A percentile compares a stretch with the other conserved stretches of the same genome.
Conservation (phyloP, 208 protist species). For the Acanthamoeba culbertsoni region DNA sequence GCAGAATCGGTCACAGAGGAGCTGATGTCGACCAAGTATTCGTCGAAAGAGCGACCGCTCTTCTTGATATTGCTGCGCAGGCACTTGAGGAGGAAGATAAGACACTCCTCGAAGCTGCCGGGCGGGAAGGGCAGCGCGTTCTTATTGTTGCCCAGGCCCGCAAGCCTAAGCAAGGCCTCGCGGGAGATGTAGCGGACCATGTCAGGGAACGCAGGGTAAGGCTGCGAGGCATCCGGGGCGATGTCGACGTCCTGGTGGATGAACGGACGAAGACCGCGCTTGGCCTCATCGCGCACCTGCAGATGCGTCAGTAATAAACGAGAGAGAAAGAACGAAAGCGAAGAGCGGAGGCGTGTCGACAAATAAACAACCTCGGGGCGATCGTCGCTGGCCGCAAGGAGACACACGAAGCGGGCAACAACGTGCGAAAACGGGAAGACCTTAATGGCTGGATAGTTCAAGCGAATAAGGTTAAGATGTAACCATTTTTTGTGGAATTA, state of each 20-base stretch:
- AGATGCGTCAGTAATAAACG: not conserved
- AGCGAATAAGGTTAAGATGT: no score
- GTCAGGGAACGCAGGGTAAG: constrained; percentile 27
- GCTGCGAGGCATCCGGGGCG: not conserved
- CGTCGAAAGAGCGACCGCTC: not conserved
- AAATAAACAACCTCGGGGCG: not conserved
- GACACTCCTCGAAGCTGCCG: constrained; percentile 28
- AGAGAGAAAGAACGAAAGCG: not conserved
- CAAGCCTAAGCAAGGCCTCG: not conserved
- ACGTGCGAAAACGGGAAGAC: constrained; percentile 58
- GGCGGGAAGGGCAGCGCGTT: constrained; percentile 15
- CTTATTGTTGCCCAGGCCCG: not conserved
- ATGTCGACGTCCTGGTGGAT: constrained; percentile 39
- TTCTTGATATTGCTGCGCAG: not conserved
- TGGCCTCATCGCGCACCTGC: constrained; percentile 44
- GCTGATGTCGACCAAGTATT: constrained; percentile 1
- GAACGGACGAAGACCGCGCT: constrained; percentile 26
- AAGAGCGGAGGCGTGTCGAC: not conserved
- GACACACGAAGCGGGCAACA: not conserved
- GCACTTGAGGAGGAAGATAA: constrained; percentile 41
- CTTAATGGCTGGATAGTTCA: constrained; percentile 24
- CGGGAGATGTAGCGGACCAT: constrained; percentile 14
- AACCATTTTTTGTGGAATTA: no score
- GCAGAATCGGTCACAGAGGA: not conserved
- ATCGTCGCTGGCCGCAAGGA: not conserved